Percentiles rank a stretch among this genome's conserved stretches.
phyloP scores from a whole-genome alignment of 2,329 filamentous ascomycete genomes.

The Teratosphaeria pseudoeucalypti region DNA sequence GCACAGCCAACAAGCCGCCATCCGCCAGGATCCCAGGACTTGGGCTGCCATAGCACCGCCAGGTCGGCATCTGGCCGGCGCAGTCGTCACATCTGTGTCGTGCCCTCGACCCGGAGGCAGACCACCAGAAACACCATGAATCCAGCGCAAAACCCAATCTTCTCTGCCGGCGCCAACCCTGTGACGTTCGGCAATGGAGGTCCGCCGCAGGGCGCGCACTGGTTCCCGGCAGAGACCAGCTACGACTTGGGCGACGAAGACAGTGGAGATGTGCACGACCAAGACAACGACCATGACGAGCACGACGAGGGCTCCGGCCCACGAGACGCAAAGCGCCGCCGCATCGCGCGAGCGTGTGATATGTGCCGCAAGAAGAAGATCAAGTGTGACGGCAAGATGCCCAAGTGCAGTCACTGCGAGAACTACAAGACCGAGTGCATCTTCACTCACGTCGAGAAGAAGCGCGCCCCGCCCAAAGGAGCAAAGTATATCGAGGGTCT shows the following conservation, averaged over 20 bases:
- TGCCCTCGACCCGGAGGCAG: background rate
- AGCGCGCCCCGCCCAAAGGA: conserved; percentile 90
- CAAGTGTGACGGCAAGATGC: conserved; percentile 94
- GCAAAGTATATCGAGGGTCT: conserved; percentile 97
- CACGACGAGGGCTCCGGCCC: conserved; percentile 13
- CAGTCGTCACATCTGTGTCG: background rate
- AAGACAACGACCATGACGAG: conserved; percentile 17
- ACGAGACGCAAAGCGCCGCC: conserved; percentile 70
- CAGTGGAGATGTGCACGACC: conserved; percentile 6
- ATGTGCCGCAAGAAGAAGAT: conserved; percentile 96
- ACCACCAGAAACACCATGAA: background rate
- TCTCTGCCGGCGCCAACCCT: background rate
- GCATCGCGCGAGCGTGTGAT: conserved; percentile 85
- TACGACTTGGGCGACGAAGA: conserved; percentile 8
- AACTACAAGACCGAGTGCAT: conserved; percentile 98
- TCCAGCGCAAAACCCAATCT: background rate
- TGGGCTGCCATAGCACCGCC: background rate
- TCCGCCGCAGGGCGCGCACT: conserved; percentile 1
- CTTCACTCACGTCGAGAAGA: conserved; percentile 98
- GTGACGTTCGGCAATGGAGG: background rate
- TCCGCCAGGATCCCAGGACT: background rate
- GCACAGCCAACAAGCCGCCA: background rate
- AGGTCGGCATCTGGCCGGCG: background rate
- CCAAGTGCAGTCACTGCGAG: conserved; percentile 86
- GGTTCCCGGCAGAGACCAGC: background rate